Base-by-base conservation (phyloP, 805 yeast species). In the Suhomyces canberraensis region DNA sequence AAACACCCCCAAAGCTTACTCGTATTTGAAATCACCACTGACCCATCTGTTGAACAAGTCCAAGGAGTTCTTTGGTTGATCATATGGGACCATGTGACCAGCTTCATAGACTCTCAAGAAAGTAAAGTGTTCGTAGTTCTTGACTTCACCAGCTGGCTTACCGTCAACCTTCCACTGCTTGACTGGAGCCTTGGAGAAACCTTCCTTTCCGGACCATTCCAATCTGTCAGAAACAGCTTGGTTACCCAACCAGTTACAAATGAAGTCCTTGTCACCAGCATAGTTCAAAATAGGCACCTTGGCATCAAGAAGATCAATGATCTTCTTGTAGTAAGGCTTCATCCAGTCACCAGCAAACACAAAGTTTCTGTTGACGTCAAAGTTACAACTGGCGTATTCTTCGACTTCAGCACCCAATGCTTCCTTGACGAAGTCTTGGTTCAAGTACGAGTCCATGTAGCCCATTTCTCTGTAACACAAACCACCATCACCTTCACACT, bases 1-100 rank as follows among this genome's bases (percentile, higher is more conserved):
- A n/a, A n/a, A n/a, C n/a, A n/a, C n/a, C n/a, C n/a, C n/a, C n/a
- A n/a, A n/a, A n/a, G 13, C 9, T 21, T 21, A 32, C 4, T 32
- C 21, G 18, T 22, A 34, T 16, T 21, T 34, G 32, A 31, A 50
- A 35, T 52, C 54, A 19, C 93, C 95, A 29, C 63, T 47, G 33
- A 87, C 64, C 97, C 97, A 91, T 58, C 83, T 75, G 69, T 87
- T 84, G 45, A 90, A 75, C 89, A 90, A 81, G 39, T 78, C 88
- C 45, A 84, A 70, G 2, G 95, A 67, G 52, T 73, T 72, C 51
- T 76, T 79, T 14, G 96, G 95, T 67, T 84, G 91, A 64, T 90
- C 90, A 53, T 66, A 82, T 13, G 97, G 97, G 44, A 88, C 96
- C 96, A 90, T 89, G 65, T 91, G 97, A 18, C 97, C 97, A 35